Evolutionary conservation across 371 early-diverging fungal genomes (phyloP).

Genomic region (Thermomucor indicae-seudaticae): DNA sequence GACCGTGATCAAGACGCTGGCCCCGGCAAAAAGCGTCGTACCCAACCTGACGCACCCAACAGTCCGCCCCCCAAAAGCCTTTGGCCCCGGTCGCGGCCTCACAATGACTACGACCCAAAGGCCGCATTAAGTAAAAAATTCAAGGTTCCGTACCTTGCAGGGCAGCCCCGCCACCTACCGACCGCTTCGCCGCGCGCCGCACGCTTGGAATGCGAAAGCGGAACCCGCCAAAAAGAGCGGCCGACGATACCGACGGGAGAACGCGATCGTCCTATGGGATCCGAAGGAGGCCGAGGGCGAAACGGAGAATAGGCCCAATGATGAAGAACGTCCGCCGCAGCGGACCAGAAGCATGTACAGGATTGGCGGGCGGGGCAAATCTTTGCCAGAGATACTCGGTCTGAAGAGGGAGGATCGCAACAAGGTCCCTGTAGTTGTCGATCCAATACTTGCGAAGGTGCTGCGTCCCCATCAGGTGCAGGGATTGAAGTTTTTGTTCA

Average conservation of each 20-base stretch:
- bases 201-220: constrained; percentile 66
- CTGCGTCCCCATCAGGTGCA: constrained; percentile 96
- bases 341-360: no score
- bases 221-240: constrained; percentile 42
- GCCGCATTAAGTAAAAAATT: constrained; percentile 30
- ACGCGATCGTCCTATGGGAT: constrained; percentile 81
- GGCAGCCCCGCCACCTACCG: neutral
- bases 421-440: constrained; percentile 65
- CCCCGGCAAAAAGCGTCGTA: constrained; percentile 7
- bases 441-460: constrained; percentile 81
- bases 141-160: constrained; percentile 22
- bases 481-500: constrained; percentile 88
- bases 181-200: constrained; percentile 12
- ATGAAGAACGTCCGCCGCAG: no score
- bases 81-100: constrained; percentile 16
- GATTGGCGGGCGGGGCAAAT: constrained; percentile 16
- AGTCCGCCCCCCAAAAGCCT: constrained; percentile 8
- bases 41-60: constrained; percentile 10
- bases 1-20: no score
- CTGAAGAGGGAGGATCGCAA: constrained; percentile 51
- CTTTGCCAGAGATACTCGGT: constrained; percentile 51
- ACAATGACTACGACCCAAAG: constrained; percentile 28
- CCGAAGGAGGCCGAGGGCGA: constrained; percentile 59
- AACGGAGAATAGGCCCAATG: constrained; percentile 23
- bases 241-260: constrained; percentile 83